Evolutionary conservation across 805 yeast species (phyloP), one percentile per base, ranked within the genome.

Genomic region (Trichomonascus vanleenenianus): DNA sequence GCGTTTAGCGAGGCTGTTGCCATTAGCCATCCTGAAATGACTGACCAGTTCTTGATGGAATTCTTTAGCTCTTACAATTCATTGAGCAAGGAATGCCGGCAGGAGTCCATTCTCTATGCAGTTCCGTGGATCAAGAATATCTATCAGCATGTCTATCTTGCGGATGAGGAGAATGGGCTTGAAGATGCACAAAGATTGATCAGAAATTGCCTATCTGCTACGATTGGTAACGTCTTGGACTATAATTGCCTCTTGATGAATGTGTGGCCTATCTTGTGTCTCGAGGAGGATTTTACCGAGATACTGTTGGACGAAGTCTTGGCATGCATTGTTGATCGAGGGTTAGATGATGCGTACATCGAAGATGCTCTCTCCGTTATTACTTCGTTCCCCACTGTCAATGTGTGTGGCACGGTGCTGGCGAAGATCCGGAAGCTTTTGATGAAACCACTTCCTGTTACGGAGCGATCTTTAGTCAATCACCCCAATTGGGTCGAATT

Each of bases 81-180:
- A 4, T 40, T 46, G 3, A 19, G 47, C 3, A 76, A 70, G 46
- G 65, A 57, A 58, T 68, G 56, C 37, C 50, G 55, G 11, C 48
- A 46, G 20, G 64, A 72, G 46, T 72, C 78, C 1, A 68, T 70
- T 15, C 56, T 73, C 43, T 79, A 79, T 56, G 65, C 80, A 9
- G 68, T 83, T 0, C 89, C 93, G 2, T 87, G 95, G 95, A 70
- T 83, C 12, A 73, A 73, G 19, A 83, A 85, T 54, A 68, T 85
- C 19, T 76, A 78, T 57, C 68, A 70, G 11, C 62, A 77, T 52
- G 79, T 85, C 6, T 81, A 70, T 55, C 27, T 46, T 33, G 68
- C 67, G 14, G 78, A 75, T 53, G 78, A 76, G 22, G 74, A 72
- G 27, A 68, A 66, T 46, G 93, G 94, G 0, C 71, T 76, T 1